Percentiles rank a stretch among this genome's conserved stretches.
Conservation (phyloP, 2,329 filamentous ascomycete species). For the Corynespora cassiicola region DNA sequence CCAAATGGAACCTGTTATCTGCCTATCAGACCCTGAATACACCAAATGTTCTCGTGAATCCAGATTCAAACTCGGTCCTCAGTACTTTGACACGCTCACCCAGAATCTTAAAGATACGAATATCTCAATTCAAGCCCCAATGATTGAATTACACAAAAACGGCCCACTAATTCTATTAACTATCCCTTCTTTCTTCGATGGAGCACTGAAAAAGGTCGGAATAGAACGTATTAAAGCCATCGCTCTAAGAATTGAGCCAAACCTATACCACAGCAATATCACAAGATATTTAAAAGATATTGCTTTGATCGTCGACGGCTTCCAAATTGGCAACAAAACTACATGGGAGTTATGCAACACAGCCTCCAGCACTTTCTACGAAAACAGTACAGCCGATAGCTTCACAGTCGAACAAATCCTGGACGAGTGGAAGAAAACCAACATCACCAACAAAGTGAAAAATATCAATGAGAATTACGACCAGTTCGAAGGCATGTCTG, state of each 20-base stretch:
- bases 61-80: conserved; percentile 4
- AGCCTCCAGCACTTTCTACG: conserved; percentile 1
- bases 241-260: conserved; percentile 6
- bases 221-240: conserved; percentile 7
- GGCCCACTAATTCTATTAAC: conserved; percentile 4
- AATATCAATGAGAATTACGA: conserved; percentile 6
- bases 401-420: conserved; percentile 1
- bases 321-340: conserved; percentile 1
- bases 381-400: not conserved
- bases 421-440: not conserved
- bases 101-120: conserved; percentile 1
- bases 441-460: conserved; percentile 3
- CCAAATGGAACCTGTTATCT: conserved; percentile 2
- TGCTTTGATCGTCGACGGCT: not conserved
- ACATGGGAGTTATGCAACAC: conserved; percentile 7
- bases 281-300: conserved; percentile 3
- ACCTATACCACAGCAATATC: conserved; percentile 2
- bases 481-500: conserved; percentile 6
- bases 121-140: conserved; percentile 4
- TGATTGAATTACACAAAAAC: conserved; percentile 4
- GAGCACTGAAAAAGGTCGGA: conserved; percentile 4
- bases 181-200: conserved; percentile 2
- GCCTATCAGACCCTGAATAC: conserved; percentile 1
- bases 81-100: conserved; percentile 6
- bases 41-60: conserved; percentile 6